Evolutionary conservation across 2,329 filamentous ascomycete species (phyloP), one percentile per base, ranked within the genome.

Genomic region (Elsinoe arachidis): DNA sequence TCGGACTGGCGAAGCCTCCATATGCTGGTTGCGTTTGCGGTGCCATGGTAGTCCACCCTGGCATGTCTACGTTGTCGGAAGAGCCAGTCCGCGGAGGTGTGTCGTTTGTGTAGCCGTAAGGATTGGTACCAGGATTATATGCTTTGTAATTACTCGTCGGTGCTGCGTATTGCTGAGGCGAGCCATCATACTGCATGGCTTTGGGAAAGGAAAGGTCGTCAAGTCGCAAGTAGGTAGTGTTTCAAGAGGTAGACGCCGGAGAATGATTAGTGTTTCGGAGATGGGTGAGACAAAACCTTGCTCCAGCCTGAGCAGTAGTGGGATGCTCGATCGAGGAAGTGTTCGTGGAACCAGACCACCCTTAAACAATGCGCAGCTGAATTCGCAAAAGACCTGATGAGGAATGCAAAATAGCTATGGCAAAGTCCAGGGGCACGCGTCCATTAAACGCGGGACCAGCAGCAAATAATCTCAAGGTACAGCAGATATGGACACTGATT

Each of bases 141-240:
- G 43, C 14, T 37, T 56, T 56, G n/a, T 21, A 12, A 49, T 38
- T 56, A 37, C 41, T 23, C 14, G 37, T 43, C 17, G 54, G 30
- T 47, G 54, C 23, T 15, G 41, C 30, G 41, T 37, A 38, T 37
- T 46, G 54, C 23, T 23, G 39, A 11, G n/a, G 34, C 15, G 54
- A 41, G 54, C 43, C 54, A 37, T 56, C 41, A 37, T 56, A 56
- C 54, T 56, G 54, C 54, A 56, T 56, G 53, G 37, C 39, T 43
- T 34, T 21, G 23, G 49, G 2, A 26, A 35, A 34, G 1, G 21
- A 39, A 38, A 23, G 15, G 9, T 53, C 49, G 49, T 53, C 49
- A 53, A n/a, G 15, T 37, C 49, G 17, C 23, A 26, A 26, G 49
- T 17, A 49, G 12, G 44, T 49, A 53, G 49, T 37, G 44, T 49